These are phyloP conservation scores for Polygonum maritimum DNA, from an alignment of 148 eudicot species.

Conservation along the genomic window DNA sequence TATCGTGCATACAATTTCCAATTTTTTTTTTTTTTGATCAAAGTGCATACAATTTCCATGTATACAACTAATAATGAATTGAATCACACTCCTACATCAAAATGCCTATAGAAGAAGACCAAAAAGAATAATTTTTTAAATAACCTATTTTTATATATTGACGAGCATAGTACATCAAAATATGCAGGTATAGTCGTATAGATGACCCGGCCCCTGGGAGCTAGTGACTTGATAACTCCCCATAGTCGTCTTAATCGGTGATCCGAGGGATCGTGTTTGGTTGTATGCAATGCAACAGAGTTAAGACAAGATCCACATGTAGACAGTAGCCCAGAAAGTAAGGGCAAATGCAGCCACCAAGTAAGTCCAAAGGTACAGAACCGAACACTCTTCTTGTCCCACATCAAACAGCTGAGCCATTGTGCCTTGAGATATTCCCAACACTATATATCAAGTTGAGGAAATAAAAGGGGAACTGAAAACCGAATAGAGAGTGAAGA, in stretches of 20 bases:
- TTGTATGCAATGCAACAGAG: no score
- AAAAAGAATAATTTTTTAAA: neutral
- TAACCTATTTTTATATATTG: neutral
- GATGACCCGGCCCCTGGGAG: neutral
- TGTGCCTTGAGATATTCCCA: constrained; percentile 1
- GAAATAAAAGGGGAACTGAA: no score
- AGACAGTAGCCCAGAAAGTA: constrained; percentile 50
- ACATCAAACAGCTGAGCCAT: constrained; percentile 49
- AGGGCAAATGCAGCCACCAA: constrained; percentile 41
- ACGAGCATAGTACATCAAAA: neutral
- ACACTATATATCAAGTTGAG: no score
- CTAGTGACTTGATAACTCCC: neutral
- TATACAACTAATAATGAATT: neutral
- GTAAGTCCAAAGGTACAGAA: constrained; percentile 55
- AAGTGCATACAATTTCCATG: neutral
- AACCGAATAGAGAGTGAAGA: no score
- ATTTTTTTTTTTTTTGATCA: no score
- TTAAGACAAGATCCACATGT: constrained; percentile 53
- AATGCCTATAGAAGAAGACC: neutral
- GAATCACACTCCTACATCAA: neutral
- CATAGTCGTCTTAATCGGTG: neutral
- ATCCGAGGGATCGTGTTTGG: no score
- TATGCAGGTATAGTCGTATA: neutral
- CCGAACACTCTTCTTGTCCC: constrained; percentile 57
- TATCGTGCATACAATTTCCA: neutral